Evolutionary conservation across 2,329 filamentous ascomycete genomes (phyloP), one percentile per base, ranked within the genome.

Genomic region (Aspergillus caelatus): DNA sequence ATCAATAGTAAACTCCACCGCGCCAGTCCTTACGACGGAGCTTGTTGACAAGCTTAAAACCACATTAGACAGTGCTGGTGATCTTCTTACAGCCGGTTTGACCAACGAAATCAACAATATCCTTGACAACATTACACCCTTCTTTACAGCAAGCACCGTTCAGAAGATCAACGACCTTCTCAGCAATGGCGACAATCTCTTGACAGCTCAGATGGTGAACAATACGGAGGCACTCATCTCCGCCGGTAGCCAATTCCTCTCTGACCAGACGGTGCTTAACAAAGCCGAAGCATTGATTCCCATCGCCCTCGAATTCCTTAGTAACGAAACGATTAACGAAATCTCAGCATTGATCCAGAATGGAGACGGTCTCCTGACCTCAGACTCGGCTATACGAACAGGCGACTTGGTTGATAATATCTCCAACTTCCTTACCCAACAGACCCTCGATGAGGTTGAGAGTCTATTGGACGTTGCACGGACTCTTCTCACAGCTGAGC

Each of bases 41-140:
- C 16, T 41, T 10, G 39, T n/a, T 4, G 39, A n/a, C 1, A n/a
- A 41, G 7, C 16, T 41, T 0, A 19, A n/a, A 0, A 4, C 0
- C 16, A 41, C 36, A 0, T 0, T 41, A 19, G 2, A 19, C 1
- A 41, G n/a, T 3, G 16, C 39, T 9, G 2, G 8, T 41, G 0
- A 9, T n/a, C 16, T 19, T n/a, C 39, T 41, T 4, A 10, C 16
- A 4, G 4, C 2, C 16, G 16, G 10, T 4, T 7, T 41, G 0
- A n/a, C 10, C 7, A n/a, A 9, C 1, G 39, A 41, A 0, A 9
- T 41, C 7, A n/a, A 41, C 16, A 10, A n/a, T 10, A 41, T 41
- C 1, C 16, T 41, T 10, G 3, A n/a, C 16, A 2, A 19, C 0
- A 12, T n/a, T n/a, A n/a, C 39, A n/a, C 16, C 16, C 7, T 41